Percentiles rank a stretch among this genome's conserved stretches.
phyloP scores from a whole-genome alignment of 768 basidiomycete genomes.

The Tylopilus subfusipes region DNA sequence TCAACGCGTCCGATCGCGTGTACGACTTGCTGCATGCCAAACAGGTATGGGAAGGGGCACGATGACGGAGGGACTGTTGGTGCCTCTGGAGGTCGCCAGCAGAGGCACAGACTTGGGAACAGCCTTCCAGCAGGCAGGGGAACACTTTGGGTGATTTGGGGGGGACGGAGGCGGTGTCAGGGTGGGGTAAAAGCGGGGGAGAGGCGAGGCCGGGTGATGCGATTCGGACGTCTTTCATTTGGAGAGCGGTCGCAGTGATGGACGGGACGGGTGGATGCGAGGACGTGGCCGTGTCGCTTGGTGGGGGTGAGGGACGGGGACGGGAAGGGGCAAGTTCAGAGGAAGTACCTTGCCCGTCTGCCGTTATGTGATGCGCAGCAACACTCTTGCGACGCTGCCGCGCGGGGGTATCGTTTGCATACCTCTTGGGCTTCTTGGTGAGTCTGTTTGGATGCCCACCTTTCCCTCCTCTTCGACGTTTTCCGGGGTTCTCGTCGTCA shows the following conservation, averaged over 20 bases:
- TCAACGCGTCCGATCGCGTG: conserved; percentile 31
- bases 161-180: background rate
- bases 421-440: conserved; percentile 14
- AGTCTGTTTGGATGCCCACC: background rate
- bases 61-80: conserved; percentile 29
- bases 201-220: conserved; percentile 11
- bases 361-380: background rate
- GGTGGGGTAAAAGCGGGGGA: conserved; percentile 1
- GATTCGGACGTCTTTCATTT: conserved; percentile 14
- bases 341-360: background rate
- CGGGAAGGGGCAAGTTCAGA: background rate
- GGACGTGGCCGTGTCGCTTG: background rate
- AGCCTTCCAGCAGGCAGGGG: conserved; percentile 23
- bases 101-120: conserved; percentile 29
- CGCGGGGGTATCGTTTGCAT: conserved; percentile 8
- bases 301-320: conserved; percentile 1
- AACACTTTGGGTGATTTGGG: conserved; percentile 18
- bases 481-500: conserved; percentile 8
- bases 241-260: conserved; percentile 2
- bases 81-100: conserved; percentile 28
- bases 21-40: conserved; percentile 26
- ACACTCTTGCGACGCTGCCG: conserved; percentile 1
- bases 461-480: conserved; percentile 16
- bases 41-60: conserved; percentile 21
- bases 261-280: conserved; percentile 4